Base-by-base conservation (phyloP, 139 green algal genomes). In the Auxenochlorella pyrenoidosa region DNA sequence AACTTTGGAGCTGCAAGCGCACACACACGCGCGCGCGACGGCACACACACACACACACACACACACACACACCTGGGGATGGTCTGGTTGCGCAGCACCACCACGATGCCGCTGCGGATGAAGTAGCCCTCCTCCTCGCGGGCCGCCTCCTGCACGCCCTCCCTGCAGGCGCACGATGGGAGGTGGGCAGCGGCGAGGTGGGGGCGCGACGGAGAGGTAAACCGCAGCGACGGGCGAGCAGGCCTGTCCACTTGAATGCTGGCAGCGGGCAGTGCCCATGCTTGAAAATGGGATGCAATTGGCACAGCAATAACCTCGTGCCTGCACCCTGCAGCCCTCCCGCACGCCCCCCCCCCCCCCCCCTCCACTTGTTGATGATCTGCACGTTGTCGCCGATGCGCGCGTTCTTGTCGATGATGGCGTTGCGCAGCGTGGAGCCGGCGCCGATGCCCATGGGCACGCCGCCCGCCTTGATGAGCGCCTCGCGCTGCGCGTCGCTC, bases 351-450 rank as follows among this genome's bases (percentile, higher is more conserved):
- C 75, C 12, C 83, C 30, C 22, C 75, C 12, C 22, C 10, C 16
- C 1, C 43, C 15, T 70, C 83, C 81, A 87, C 91, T 97, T 98
- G 94, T 99, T 99, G 78, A 96, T 89, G 90, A 99, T 98, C 79
- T 88, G 84, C 60, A 92, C 94, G 87, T 97, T 95, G 34, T 94
- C 91, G 47, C 98, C 98, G 71, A 99, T 98, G 87, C 98, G 95
- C 34, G 96, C 98, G 90, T 99, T 99, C 95, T 99, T 99, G 94
- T 99, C 98, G 6, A 99, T 92, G 90, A 99, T 99, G 86, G 94
- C 93, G 91, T 99, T 99, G 68, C 89, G 91, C 92, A 99, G 96
- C 40, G 90, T 60, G 63, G 70, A 91, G 87, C 89, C 88, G 32
- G 94, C 92, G 58, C 98, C 98, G 59, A 99, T 96, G 78, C 98